Conservation (phyloP, 768 basidiomycete species). For the Russula sp. region DNA sequence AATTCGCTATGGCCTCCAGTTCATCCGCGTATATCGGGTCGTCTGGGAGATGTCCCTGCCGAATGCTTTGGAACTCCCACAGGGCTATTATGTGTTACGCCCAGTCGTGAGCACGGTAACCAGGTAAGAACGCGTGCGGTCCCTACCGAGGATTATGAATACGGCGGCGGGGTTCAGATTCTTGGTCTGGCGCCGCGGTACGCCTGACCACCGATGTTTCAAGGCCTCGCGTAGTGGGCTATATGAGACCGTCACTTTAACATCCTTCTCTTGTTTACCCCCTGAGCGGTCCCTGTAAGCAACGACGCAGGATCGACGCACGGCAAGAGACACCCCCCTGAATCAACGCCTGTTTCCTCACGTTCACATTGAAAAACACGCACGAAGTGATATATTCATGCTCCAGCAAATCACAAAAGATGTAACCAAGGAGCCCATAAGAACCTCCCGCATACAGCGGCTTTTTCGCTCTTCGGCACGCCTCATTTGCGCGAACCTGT, state of each 20-base stretch:
- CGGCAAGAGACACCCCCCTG: background rate
- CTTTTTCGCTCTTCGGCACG: constrained; percentile 67
- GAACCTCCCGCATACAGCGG: constrained; percentile 91
- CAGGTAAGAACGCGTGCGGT: background rate
- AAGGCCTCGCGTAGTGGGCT: constrained; percentile 57
- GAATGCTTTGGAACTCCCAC: constrained; percentile 72
- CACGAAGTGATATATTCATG: constrained; percentile 86
- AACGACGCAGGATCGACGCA: background rate
- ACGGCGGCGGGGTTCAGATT: constrained; percentile 72
- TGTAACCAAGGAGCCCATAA: constrained; percentile 87
- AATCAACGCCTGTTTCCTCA: background rate
- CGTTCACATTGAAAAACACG: constrained; percentile 30
- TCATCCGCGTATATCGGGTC: constrained; percentile 43
- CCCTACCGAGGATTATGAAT: constrained; percentile 66
- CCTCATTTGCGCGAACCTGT: constrained; percentile 71
- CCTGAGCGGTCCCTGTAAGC: constrained; percentile 54
- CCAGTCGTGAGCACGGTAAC: constrained; percentile 4
- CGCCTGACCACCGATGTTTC: constrained; percentile 57
- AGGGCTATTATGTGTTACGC: constrained; percentile 43
- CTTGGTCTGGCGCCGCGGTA: constrained; percentile 74
- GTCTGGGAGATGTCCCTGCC: constrained; percentile 53
- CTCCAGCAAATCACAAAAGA: constrained; percentile 86
- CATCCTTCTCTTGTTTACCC: constrained; percentile 49
- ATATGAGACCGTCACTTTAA: constrained; percentile 60
- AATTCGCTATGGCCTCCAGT: constrained; percentile 59